Base-by-base conservation (phyloP, 495 filamentous ascomycete species). In the Neurospora sp. region DNA sequence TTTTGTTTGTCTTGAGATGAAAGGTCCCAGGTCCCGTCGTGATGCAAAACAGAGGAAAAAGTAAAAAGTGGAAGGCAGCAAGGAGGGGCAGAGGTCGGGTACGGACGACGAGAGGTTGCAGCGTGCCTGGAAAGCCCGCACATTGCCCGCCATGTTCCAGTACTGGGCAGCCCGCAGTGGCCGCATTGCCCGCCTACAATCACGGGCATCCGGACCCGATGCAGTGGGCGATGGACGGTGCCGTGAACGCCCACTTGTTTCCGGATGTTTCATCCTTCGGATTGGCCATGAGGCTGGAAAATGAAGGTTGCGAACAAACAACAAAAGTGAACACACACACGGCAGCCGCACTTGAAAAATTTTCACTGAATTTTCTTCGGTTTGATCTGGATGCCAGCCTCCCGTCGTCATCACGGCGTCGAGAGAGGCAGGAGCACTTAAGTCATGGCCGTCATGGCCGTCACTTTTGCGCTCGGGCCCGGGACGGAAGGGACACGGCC, bases 401-500 rank as follows among this genome's bases (percentile, higher is more conserved):
- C n/a, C n/a, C n/a, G n/a, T n/a, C 27, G 54, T 66, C 54, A 66
- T 66, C 54, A 35, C 54, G 23, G 10, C 23, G 23, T 62, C 54
- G 54, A 59, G 48, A 31, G 23, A 62, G 54, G 54, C 3, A 62
- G 54, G 54, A 66, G 27, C 54, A 35, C 27, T 66, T n/a, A n/a
- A n/a, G n/a, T n/a, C n/a, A n/a, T n/a, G n/a, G n/a, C n/a, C 27
- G 54, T 35, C 14, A 66, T 35, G 14, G 14, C 1, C 54, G 31
- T 66, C 54, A 31, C 14, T 62, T 62, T 62, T 6, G 12, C 54
- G 27, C 27, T 66, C 27, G 54, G 54, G 27, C 54, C 54, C 54
- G 54, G 54, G 54, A 66, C 27, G 54, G 54, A 66, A 66, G 66
- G 41, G 66, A 75, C 71, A 73, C 71, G 71, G 44, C 69, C 71